Conservation (phyloP, 345 rosid genomes). For the Eucalyptus erythrocorys region DNA sequence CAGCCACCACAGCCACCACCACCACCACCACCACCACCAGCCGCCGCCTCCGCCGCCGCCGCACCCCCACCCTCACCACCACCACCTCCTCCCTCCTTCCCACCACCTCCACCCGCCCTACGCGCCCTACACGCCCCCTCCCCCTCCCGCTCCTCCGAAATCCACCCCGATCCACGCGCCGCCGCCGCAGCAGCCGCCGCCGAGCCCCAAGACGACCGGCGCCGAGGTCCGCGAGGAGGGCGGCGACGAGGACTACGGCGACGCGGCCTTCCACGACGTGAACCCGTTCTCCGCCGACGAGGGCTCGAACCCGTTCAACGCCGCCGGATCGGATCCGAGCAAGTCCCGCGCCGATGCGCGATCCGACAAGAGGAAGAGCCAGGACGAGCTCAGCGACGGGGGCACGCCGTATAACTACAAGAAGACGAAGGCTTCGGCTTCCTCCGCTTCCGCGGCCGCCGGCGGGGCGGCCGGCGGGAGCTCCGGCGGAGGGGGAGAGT, state of each 20-base stretch:
- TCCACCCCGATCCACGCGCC: conserved; percentile 27
- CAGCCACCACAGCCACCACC: conserved; percentile 26
- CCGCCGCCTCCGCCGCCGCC: background rate
- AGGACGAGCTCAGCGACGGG: conserved; percentile 46
- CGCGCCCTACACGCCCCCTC: conserved; percentile 13
- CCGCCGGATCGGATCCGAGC: conserved; percentile 1
- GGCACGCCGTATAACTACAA: conserved; percentile 42
- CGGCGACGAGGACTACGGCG: conserved; percentile 19
- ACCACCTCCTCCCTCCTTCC: conserved; percentile 2
- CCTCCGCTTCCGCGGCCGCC: conserved; percentile 9
- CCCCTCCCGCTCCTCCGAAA: background rate
- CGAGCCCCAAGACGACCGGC: conserved; percentile 4
- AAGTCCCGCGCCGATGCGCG: conserved; percentile 17
- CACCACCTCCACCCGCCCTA: conserved; percentile 18
- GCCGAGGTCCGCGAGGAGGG: conserved; percentile 30
- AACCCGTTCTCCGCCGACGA: conserved; percentile 26
- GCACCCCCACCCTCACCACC: conserved; percentile 10
- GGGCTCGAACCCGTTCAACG: conserved; percentile 17
- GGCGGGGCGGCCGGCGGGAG: conserved; percentile 10
- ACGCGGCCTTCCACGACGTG: conserved; percentile 42
- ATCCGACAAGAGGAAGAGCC: conserved; percentile 42
- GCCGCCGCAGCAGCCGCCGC: conserved; percentile 7
- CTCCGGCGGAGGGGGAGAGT: conserved; percentile 22
- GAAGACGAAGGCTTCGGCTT: conserved; percentile 13
- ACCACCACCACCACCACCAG: conserved; percentile 21